Percentiles rank a stretch among this genome's conserved stretches.
These are phyloP conservation scores for Pichia californica DNA, from an alignment of 805 yeast genomes.

Conservation along the genomic window DNA sequence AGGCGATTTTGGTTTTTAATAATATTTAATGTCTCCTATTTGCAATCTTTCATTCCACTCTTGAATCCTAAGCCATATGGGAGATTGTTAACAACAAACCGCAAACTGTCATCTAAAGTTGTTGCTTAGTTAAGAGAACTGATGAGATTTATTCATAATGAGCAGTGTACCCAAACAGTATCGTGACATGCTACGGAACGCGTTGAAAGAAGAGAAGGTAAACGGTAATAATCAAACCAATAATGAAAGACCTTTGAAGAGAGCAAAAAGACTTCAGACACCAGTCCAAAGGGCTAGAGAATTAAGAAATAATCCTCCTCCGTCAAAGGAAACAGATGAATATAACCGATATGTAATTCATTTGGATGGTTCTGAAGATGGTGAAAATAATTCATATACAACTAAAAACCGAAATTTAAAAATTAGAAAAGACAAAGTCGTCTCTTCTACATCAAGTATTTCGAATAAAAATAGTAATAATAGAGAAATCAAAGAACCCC, in stretches of 20 bases:
- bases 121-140: too few species aligned
- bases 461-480: constrained; percentile 11
- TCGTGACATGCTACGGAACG: constrained; percentile 19
- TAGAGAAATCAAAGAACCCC: background rate
- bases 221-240: background rate
- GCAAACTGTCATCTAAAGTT: too few species aligned
- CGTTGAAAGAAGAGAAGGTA: constrained; percentile 10
- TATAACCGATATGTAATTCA: constrained; percentile 6
- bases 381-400: background rate
- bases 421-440: background rate
- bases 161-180: constrained; percentile 16
- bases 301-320: constrained; percentile 1
- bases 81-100: too few species aligned
- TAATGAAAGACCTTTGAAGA: constrained; percentile 21
- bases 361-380: constrained; percentile 8
- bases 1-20: too few species aligned
- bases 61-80: too few species aligned
- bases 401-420: background rate
- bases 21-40: too few species aligned
- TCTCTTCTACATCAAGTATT: too few species aligned
- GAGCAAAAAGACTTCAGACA: constrained; percentile 11
- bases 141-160: background rate
- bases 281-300: constrained; percentile 9
- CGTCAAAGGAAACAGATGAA: background rate
- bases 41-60: too few species aligned